Evolutionary conservation across 2,329 filamentous ascomycete species (phyloP).

Genomic region (Rasamsonia emersonii): DNA sequence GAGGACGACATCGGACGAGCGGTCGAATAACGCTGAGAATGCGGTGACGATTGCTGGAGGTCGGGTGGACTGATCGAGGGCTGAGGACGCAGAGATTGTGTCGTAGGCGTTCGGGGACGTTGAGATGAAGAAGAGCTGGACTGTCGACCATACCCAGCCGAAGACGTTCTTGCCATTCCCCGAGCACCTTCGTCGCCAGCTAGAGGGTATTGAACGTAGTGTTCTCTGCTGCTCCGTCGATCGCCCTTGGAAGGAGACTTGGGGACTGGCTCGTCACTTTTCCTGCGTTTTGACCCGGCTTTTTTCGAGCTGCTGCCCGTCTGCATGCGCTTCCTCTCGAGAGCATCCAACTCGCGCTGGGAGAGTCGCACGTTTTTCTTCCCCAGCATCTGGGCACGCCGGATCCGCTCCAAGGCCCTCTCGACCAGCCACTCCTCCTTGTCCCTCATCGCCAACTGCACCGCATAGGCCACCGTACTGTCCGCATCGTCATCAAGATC

Average conservation of each 20-base stretch:
- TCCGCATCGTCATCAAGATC: conserved; percentile 46
- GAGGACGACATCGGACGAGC: conserved; percentile 29
- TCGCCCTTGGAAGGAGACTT: conserved; percentile 11
- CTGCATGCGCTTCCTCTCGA: conserved; percentile 54
- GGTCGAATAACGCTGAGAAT: conserved; percentile 22
- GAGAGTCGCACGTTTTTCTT: conserved; percentile 72
- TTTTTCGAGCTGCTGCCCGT: conserved; percentile 14
- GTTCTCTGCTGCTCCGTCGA: conserved; percentile 13
- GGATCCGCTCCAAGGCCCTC: conserved; percentile 70
- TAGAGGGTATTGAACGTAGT: conserved; percentile 22
- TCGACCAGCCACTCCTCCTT: conserved; percentile 70
- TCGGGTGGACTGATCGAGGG: conserved; percentile 27
- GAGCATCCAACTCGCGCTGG: conserved; percentile 68
- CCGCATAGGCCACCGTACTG: conserved; percentile 35
- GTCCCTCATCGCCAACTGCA: conserved; percentile 51
- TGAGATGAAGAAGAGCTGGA: conserved; percentile 28
- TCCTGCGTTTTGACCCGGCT: conserved; percentile 8
- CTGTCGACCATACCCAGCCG: conserved; percentile 22
- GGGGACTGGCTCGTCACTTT: conserved; percentile 11
- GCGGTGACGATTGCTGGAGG: conserved; percentile 23
- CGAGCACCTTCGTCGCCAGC: conserved; percentile 28
- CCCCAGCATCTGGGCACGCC: conserved; percentile 65
- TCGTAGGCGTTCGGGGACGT: conserved; percentile 37
- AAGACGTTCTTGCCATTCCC: not conserved
- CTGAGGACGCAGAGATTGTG: conserved; percentile 29